Conservation (phyloP, 805 yeast genomes). For the Schwanniomyces pseudopolymorphus region DNA sequence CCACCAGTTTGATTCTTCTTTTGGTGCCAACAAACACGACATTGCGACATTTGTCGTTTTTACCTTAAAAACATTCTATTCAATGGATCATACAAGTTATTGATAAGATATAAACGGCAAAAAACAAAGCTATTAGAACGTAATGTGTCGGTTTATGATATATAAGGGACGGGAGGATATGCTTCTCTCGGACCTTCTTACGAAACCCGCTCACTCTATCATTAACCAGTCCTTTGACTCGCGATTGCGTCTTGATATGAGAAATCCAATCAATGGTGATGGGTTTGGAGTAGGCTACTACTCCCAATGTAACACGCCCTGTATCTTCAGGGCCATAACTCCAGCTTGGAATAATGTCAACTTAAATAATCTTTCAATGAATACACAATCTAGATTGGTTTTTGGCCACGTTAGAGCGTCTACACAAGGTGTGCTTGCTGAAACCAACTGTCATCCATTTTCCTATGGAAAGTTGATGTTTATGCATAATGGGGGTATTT, state of each 20-base stretch:
- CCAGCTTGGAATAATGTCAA: slow-evolving; percentile 98
- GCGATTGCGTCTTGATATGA: slow-evolving; percentile 78
- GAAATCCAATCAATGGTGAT: slow-evolving; percentile 96
- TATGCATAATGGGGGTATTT: slow-evolving; percentile 95
- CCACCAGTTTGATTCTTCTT: no score
- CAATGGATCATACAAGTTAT: no score
- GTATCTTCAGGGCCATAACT: slow-evolving; percentile 91
- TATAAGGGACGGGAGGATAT: slow-evolving; percentile 91
- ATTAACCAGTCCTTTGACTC: slow-evolving; percentile 95
- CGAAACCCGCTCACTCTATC: slow-evolving; percentile 95
- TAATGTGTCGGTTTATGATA: slow-evolving; percentile 90
- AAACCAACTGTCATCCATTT: slow-evolving; percentile 97
- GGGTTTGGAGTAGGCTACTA: slow-evolving; percentile 98
- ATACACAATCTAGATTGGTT: slow-evolving; percentile 79
- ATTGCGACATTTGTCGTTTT: background rate
- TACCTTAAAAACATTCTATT: no score
- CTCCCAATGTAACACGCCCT: slow-evolving; percentile 62
- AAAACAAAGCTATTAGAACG: background rate
- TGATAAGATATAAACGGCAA: background rate
- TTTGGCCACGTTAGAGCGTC: slow-evolving; percentile 97
- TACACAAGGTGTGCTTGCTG: slow-evolving; percentile 90
- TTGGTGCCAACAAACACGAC: no score
- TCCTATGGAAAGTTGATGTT: slow-evolving; percentile 84
- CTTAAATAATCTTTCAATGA: slow-evolving; percentile 78
- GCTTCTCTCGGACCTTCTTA: slow-evolving; percentile 77